A percentile compares a stretch with the other conserved stretches of the same genome.
Evolutionary conservation across 176 grass and related monocot species (phyloP).

Genomic region (Avena sativa): DNA sequence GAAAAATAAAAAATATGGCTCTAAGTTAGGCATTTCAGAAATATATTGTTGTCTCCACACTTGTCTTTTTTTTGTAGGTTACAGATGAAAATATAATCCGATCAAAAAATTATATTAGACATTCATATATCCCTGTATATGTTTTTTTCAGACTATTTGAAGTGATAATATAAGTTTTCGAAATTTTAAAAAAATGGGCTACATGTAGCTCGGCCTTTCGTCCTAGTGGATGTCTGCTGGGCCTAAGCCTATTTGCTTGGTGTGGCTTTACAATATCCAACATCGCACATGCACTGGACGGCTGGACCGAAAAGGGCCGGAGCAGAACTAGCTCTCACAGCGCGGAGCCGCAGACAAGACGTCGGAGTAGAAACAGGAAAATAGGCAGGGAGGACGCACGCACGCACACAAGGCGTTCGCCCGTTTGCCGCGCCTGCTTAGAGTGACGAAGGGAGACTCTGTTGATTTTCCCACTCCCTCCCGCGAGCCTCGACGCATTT

Average conservation of each 20-base stretch:
- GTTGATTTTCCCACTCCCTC: constrained; percentile 2
- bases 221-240: neutral
- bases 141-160: too few species aligned
- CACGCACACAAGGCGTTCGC: constrained; percentile 30
- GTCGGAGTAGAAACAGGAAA: neutral
- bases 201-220: neutral
- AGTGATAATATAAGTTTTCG: too few species aligned
- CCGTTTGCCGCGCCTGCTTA: constrained; percentile 23
- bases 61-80: too few species aligned
- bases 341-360: neutral
- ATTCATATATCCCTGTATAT: too few species aligned
- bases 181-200: too few species aligned
- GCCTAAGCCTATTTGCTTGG: neutral
- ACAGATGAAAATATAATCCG: too few species aligned
- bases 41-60: too few species aligned
- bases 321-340: neutral
- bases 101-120: too few species aligned
- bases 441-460: neutral
- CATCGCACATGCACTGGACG: neutral
- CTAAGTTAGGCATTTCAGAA: too few species aligned
- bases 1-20: too few species aligned
- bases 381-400: neutral
- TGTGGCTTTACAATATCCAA: neutral
- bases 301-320: neutral
- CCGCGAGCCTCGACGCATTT: neutral